Conservation (phyloP, 2,329 filamentous ascomycete genomes). For the Xylariales sp. region DNA sequence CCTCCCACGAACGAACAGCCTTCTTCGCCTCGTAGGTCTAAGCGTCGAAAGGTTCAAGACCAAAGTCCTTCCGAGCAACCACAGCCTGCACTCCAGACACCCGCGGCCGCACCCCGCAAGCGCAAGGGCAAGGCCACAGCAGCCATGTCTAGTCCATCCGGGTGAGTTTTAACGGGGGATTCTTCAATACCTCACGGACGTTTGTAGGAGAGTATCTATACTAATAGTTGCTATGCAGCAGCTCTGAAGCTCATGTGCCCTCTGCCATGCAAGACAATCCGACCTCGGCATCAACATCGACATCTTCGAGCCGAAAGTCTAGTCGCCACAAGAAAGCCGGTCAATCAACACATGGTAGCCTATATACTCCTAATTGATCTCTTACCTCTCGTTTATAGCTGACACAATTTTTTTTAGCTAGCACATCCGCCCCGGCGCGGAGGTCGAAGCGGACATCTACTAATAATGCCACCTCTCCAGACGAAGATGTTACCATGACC, state of each 20-base stretch:
- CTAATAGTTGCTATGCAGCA: constrained; percentile 37
- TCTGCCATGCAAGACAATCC: constrained; percentile 69
- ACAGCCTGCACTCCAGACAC: constrained; percentile 49
- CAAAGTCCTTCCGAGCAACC: constrained; percentile 46
- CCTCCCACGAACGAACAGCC: constrained; percentile 45
- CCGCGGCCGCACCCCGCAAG: constrained; percentile 57
- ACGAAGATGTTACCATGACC: constrained; percentile 77
- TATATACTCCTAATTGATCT: background rate
- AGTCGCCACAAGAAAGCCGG: constrained; percentile 75
- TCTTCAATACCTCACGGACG: constrained; percentile 23
- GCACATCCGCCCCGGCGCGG: constrained; percentile 55
- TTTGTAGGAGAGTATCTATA: constrained; percentile 42
- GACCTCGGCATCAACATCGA: constrained; percentile 60
- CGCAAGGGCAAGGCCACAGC: constrained; percentile 70
- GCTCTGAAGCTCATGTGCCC: constrained; percentile 72
- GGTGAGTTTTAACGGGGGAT: constrained; percentile 61
- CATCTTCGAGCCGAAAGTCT: constrained; percentile 77
- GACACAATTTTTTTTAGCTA: constrained; percentile 39
- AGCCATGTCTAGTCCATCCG: constrained; percentile 76
- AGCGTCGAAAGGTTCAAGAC: constrained; percentile 75
- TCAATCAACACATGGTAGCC: constrained; percentile 58
- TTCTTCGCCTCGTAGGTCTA: constrained; percentile 69
- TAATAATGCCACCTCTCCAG: constrained; percentile 57
- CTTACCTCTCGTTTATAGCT: constrained; percentile 6
- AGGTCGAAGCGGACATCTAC: constrained; percentile 64